Conservation (phyloP, 345 rosid species). For the Eutrema yunnanense region DNA sequence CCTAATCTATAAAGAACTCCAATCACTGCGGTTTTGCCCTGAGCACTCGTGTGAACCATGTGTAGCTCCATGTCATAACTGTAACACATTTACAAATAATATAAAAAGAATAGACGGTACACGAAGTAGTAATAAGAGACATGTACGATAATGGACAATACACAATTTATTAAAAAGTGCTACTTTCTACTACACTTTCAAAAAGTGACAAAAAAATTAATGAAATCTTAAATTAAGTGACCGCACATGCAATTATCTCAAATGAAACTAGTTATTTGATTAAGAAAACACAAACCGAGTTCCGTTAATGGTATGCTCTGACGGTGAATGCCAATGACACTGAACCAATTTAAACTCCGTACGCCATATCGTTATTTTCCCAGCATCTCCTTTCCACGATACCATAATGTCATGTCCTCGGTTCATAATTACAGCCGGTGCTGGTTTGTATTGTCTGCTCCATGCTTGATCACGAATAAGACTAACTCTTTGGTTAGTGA, state of each 20-base stretch:
- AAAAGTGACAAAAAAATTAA: too few species aligned
- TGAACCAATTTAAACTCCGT: conserved; percentile 30
- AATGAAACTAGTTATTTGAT: too few species aligned
- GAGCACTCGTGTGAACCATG: conserved; percentile 41
- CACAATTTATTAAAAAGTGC: too few species aligned
- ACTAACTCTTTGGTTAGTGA: conserved; percentile 25
- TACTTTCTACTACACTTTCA: too few species aligned
- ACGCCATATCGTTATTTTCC: conserved; percentile 39
- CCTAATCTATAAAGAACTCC: conserved; percentile 58
- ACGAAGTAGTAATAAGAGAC: too few species aligned
- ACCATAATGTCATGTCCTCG: conserved; percentile 71
- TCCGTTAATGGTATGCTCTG: conserved; percentile 61
- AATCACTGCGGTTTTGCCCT: conserved; percentile 37
- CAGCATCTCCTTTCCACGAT: conserved; percentile 63
- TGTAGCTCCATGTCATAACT: conserved; percentile 63
- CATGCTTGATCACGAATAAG: conserved; percentile 31
- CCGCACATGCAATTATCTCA: too few species aligned
- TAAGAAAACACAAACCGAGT: conserved; percentile 32
- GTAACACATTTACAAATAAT: neutral
- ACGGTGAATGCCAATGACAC: conserved; percentile 70
- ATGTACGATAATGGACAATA: too few species aligned
- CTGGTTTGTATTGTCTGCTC: conserved; percentile 47
- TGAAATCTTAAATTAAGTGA: too few species aligned
- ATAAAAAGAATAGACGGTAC: neutral
- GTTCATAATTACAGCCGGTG: conserved; percentile 43